Evolutionary conservation across 257 asterid genomes (phyloP).

Genomic region (Petrea volubilis): DNA sequence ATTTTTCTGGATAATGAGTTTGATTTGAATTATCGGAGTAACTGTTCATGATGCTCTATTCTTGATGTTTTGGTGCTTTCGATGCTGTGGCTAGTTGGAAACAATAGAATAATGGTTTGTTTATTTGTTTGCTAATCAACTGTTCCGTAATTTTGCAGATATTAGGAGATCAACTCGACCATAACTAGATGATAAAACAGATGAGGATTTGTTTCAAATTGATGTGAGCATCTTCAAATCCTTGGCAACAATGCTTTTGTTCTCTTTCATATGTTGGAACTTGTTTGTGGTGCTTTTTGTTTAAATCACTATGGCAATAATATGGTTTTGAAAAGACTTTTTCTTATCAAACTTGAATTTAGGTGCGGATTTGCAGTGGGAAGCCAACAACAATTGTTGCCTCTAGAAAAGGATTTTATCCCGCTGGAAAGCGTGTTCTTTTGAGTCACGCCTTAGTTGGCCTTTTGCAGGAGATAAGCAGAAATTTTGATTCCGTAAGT

Average conservation of each 20-base stretch:
- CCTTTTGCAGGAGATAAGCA: constrained; percentile 72
- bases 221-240: constrained; percentile 58
- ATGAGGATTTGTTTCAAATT: constrained; percentile 82
- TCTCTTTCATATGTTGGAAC: constrained; percentile 5
- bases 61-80: not conserved
- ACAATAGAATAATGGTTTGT: not conserved
- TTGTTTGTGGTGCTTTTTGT: not conserved
- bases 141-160: constrained; percentile 45
- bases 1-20: not conserved
- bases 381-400: constrained; percentile 84
- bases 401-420: constrained; percentile 70
- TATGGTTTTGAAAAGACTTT: constrained; percentile 1
- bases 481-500: constrained; percentile 74
- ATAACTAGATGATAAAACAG: constrained; percentile 72
- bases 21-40: not conserved
- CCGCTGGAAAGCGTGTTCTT: constrained; percentile 66
- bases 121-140: constrained; percentile 19
- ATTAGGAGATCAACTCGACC: constrained; percentile 80
- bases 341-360: constrained; percentile 16
- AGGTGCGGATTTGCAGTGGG: constrained; percentile 81
- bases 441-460: constrained; percentile 70
- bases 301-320: not conserved
- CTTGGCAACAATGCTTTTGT: not conserved
- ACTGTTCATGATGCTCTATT: not conserved
- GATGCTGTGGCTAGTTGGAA: not conserved